Base-by-base conservation (phyloP, 768 basidiomycete genomes). In the Chalciporus chontae region DNA sequence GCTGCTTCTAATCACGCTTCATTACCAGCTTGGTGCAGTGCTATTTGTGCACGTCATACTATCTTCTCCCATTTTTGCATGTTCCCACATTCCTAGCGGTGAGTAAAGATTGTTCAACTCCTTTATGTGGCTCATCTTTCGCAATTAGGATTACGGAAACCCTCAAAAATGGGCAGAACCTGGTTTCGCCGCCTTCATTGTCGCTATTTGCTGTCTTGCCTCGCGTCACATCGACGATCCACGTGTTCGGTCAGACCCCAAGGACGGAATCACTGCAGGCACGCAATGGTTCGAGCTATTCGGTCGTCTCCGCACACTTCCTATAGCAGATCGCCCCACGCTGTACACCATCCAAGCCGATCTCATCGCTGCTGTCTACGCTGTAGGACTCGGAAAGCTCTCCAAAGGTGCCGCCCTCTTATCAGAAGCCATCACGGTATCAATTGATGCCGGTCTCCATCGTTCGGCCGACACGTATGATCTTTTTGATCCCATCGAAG, bases 111-210 rank as follows among this genome's bases (percentile, higher is more conserved):
- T 44, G 37, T 44, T 41, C 56, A 26, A 27, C 45, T 32, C 51
- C 17, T 23, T 40, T 51, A 51, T 15, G 45, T 46, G 29, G 8
- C 68, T 57, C 57, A 63, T 46, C 7, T 26, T 31, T 47, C 48
- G 32, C 40, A 45, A 48, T 2, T 55, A 90, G 86, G 93, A 96
- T 68, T 96, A 96, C 64, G 90, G 90, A 37, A 90, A 93, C 56
- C 94, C 94, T 44, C 81, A 83, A 69, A 94, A 94, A 74, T 95
- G 94, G 93, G 90, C 86, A 43, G 92, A 94, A 69, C 90, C 94
- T 8, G 94, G 94, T 8, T 96, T 96, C 61, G 91, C 89, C 36
- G 85, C 92, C 9, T 94, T 94, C 64, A 90, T 95, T 53, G 90
- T 95, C n/a, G 81, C 92, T 1, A 77, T 94, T 29, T 95, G 93